Evolutionary conservation across 2,329 filamentous ascomycete species (phyloP).

Genomic region (Malbranchea zuffiana): DNA sequence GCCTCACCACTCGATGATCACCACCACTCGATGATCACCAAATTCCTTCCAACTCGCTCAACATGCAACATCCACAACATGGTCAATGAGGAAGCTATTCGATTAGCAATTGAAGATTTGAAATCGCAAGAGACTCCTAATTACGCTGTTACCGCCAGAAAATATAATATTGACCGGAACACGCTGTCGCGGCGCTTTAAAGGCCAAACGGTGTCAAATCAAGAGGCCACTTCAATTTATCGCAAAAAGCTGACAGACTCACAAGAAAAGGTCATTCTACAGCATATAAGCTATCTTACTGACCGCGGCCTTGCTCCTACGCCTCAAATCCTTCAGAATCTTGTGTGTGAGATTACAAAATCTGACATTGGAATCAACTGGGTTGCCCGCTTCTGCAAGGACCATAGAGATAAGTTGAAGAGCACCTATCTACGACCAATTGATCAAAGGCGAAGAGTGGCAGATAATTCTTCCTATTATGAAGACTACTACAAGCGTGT

Average conservation of each 20-base stretch:
- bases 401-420: neutral
- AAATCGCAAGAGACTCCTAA: constrained; percentile 6
- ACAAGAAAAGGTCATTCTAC: neutral
- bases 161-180: neutral
- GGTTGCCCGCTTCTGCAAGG: constrained; percentile 1
- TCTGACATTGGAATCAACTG: constrained; percentile 1
- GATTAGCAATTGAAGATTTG: constrained; percentile 7
- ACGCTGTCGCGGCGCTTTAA: constrained; percentile 1
- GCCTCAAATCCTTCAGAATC: neutral
- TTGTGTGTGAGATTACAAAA: constrained; percentile 2
- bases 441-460: constrained; percentile 3
- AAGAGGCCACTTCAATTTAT: neutral
- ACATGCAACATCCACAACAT: constrained; percentile 4
- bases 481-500: constrained; percentile 5
- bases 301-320: neutral
- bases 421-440: constrained; percentile 5
- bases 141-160: constrained; percentile 3
- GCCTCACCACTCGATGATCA: too few relatives aligned
- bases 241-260: neutral
- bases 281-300: neutral
- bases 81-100: constrained; percentile 6
- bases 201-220: neutral
- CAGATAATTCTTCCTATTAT: constrained; percentile 10
- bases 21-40: too few relatives aligned
- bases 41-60: too few relatives aligned